phyloP scores from a whole-genome alignment of 1,284 basidiomycete species.

The Neotropicomus parvogracilis region DNA sequence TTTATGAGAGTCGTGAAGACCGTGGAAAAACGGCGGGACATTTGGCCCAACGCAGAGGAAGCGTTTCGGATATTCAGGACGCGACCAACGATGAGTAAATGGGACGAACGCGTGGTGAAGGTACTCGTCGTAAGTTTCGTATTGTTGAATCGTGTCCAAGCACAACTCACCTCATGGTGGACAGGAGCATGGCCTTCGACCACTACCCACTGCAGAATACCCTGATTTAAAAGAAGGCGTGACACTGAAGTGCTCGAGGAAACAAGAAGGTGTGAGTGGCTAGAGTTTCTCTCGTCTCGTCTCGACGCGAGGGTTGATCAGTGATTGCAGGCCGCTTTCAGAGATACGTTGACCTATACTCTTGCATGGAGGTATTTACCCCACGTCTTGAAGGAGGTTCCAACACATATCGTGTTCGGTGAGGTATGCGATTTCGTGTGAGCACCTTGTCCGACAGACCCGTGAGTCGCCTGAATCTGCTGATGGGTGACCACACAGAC shows the following conservation, averaged over 20 bases:
- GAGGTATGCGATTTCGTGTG: background rate
- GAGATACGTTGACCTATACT: background rate
- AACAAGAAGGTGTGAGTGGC: background rate
- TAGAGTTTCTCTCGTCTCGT: background rate
- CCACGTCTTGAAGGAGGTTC: background rate
- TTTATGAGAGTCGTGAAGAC: background rate
- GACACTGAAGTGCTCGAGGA: slow-evolving; percentile 4
- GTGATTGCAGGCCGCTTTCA: background rate
- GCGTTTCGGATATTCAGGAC: background rate
- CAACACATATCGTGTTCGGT: slow-evolving; percentile 4
- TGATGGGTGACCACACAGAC: background rate
- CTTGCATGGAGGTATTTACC: background rate
- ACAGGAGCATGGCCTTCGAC: slow-evolving; percentile 8
- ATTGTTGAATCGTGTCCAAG: no score
- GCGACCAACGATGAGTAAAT: background rate
- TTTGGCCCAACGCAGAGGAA: background rate
- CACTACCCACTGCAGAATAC: slow-evolving; percentile 5
- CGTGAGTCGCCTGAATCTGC: no score
- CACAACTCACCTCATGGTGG: no score
- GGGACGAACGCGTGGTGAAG: slow-evolving; percentile 8
- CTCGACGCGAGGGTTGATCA: background rate
- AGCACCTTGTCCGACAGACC: background rate
- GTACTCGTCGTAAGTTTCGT: background rate
- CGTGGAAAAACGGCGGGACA: background rate
- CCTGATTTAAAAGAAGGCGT: background rate